Base-by-base conservation (phyloP, 441 rosid genomes). In the Adansonia grandidieri region DNA sequence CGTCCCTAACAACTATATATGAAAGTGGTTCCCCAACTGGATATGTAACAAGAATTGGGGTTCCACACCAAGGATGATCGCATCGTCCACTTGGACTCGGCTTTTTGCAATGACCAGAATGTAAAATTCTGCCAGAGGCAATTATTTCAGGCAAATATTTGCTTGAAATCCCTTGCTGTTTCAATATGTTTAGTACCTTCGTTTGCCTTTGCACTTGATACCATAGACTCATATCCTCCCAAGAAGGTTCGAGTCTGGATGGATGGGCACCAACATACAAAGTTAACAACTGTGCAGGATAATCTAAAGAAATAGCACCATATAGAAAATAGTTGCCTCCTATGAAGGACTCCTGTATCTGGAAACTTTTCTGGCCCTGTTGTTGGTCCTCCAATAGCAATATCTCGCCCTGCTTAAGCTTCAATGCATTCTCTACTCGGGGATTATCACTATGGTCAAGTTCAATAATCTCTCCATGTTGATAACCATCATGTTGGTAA, bases 191-290 rank as follows among this genome's bases (percentile, higher is more conserved):
- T 45, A 91, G 78, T 13, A 89, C 90, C 81, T 91, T 89, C 58
- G 90, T 89, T 79, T 91, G 93, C 81, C 91, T 87, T 84, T 91
- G 95, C 22, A 89, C 91, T 84, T 85, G 90, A 82, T 91, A 91
- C 92, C 91, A 87, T 70, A 91, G 78, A 64, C 90, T 89, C 92
- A 87, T 89, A 73, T 89, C 91, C 84, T 89, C 91, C 91, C 91
- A 91, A 28, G 89, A 88, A 11, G 91, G 89, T 79, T 89, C 95
- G 9, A 91, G 86, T 74, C 86, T 86, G 51, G 89, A 88, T 9
- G 91, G 90, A 79, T 88, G 91, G n/a, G 90, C 87, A 63, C 92
- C 90, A n/a, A 88, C 87, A 45, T 89, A 86, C 70, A 88, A 80
- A 78, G 82, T 80, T 80, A 87, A 79, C 50, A 83, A 74, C 76